Conservation (phyloP, 805 yeast species). For the Monosporozyma servazzii region DNA sequence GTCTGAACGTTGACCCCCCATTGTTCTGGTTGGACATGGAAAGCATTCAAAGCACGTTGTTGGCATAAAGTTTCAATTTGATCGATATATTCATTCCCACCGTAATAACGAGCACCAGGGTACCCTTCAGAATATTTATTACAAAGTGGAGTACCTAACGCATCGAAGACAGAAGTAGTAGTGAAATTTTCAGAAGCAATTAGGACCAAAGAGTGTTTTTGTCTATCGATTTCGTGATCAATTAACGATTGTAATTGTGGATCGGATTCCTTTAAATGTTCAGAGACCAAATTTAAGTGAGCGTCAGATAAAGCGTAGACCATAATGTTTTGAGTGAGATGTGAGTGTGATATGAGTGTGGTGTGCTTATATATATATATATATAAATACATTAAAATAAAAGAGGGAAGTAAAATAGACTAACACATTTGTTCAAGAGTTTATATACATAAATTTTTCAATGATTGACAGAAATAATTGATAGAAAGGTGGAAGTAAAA, state of each 20-base stretch:
- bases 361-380: neutral
- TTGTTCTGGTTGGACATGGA: constrained; percentile 62
- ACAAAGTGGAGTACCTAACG: constrained; percentile 95
- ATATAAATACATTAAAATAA: neutral
- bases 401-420: neutral
- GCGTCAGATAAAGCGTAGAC: constrained; percentile 59
- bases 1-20: constrained; percentile 99
- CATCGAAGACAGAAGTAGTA: constrained; percentile 89
- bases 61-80: constrained; percentile 89
- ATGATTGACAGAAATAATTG: no score
- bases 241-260: constrained; percentile 71
- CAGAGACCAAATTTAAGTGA: constrained; percentile 58
- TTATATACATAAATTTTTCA: neutral
- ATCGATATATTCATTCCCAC: constrained; percentile 96
- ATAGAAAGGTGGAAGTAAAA: no score
- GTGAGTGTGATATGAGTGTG: neutral
- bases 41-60: constrained; percentile 87
- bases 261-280: constrained; percentile 51
- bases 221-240: constrained; percentile 79
- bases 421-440: no score
- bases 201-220: constrained; percentile 84
- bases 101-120: constrained; percentile 98
- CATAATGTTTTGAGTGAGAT: constrained; percentile 14
- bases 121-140: constrained; percentile 98
- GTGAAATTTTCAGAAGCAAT: constrained; percentile 98